Evolutionary conservation across 495 filamentous ascomycete genomes (phyloP), one percentile per base, ranked within the genome.

Genomic region (Hypoxylon fuscum): DNA sequence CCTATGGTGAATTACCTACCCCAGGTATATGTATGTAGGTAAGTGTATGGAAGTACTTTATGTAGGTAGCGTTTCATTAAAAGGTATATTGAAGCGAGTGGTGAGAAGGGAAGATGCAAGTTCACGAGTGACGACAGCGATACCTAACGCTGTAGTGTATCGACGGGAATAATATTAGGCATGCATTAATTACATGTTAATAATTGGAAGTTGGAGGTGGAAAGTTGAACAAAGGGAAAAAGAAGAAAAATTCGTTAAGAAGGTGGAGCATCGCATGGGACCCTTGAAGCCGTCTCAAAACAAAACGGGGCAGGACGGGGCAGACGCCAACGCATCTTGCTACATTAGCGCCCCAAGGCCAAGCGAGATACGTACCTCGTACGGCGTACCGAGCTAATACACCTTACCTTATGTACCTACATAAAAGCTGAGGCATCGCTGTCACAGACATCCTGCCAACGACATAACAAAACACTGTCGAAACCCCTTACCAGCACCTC

Each of bases 331-430:
- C 63, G 56, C 63, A 66, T 66, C 57, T 57, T 57, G 57, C 58
- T 66, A 62, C 63, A 66, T 66, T 66, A 66, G 63, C 63, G 57
- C 63, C n/a, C 63, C 40, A 58, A 61, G 23, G 43, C 41, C 42
- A 53, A 18, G 7, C 12, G n/a, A 12, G 40, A 27, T 66, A 66
- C 56, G 62, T 66, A 66, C 55, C 45, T 66, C 20, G 12, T 50
- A 65, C 40, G 14, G 35, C 61, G 23, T 55, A 58, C 25, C 20
- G 27, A n/a, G 29, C 15, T 58, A 41, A n/a, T 15, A 25, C n/a
- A n/a, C n/a, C n/a, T n/a, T n/a, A n/a, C n/a, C n/a, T 51, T 34
- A 51, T 44, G 20, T 15, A 46, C 18, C 21, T 38, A 41, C 31
- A n/a, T 54, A 43, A n/a, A 42, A 41, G 46, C 48, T 58, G 50